A percentile compares a stretch with the other conserved stretches of the same genome.
Conservation (phyloP, 352 stramenopile genomes). For the Phytopythium sindhum region DNA sequence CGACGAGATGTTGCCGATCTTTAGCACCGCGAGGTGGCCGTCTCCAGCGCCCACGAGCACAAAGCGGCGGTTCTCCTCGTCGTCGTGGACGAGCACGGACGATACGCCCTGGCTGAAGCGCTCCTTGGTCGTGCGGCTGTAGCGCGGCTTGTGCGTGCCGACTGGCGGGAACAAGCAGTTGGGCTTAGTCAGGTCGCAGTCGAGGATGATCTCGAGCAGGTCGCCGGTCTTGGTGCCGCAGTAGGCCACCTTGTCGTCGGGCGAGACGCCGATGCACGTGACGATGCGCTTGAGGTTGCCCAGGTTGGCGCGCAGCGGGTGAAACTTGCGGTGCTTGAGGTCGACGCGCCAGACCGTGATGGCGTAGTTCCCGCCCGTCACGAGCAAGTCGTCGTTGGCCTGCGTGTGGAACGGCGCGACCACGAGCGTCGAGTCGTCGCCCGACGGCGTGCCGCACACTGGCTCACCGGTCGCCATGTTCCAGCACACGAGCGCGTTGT, state of each 20-base stretch:
- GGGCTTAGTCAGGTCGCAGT: constrained; percentile 92
- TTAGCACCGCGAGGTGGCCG: constrained; percentile 76
- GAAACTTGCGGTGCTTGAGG: constrained; percentile 90
- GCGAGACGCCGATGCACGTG: constrained; percentile 89
- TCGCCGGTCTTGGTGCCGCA: constrained; percentile 95
- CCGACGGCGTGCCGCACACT: constrained; percentile 92
- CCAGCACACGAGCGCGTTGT: constrained; percentile 97
- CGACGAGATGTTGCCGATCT: constrained; percentile 36
- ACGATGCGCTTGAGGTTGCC: constrained; percentile 93
- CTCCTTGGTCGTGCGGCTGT: constrained; percentile 89
- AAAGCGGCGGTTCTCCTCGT: constrained; percentile 86
- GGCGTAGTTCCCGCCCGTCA: constrained; percentile 94
- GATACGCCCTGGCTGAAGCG: constrained; percentile 92
- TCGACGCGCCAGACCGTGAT: constrained; percentile 89
- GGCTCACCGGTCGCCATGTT: constrained; percentile 85
- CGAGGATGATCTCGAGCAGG: constrained; percentile 93
- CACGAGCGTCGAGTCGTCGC: constrained; percentile 89
- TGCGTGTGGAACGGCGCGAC: constrained; percentile 82
- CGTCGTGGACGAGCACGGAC: constrained; percentile 80
- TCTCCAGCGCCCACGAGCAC: constrained; percentile 91
- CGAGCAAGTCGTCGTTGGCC: constrained; percentile 90
- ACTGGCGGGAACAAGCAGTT: constrained; percentile 76
- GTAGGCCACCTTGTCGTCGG: constrained; percentile 92
- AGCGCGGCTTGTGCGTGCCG: constrained; percentile 79
- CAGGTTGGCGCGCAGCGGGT: constrained; percentile 92